Evolutionary conservation across 495 filamentous ascomycete species (phyloP).

Genomic region (Bacidia rubella): DNA sequence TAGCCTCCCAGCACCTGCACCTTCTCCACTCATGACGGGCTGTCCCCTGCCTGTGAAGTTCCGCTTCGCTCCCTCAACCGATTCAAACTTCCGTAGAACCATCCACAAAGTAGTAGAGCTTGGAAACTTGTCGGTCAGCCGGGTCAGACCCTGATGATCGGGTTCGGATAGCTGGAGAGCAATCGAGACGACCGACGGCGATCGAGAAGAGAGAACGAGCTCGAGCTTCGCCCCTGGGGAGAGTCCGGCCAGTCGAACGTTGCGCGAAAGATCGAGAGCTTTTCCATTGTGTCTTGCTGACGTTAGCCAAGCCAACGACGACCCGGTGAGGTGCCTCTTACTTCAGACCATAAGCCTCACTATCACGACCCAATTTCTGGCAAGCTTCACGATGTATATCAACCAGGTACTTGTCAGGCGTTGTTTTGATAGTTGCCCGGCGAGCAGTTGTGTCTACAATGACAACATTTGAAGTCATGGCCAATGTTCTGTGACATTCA

Average conservation of each 20-base stretch:
- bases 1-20: conserved; percentile 54
- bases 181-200: conserved; percentile 69
- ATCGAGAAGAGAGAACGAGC: conserved; percentile 70
- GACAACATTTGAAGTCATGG: conserved; percentile 83
- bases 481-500: conserved; percentile 13
- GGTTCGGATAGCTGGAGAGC: conserved; percentile 65
- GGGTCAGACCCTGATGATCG: conserved; percentile 43
- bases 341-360: conserved; percentile 73
- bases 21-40: conserved; percentile 39
- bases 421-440: conserved; percentile 67
- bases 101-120: conserved; percentile 78
- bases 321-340: conserved; percentile 26
- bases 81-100: conserved; percentile 78
- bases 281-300: conserved; percentile 59
- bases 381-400: conserved; percentile 83
- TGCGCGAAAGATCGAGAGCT: conserved; percentile 66
- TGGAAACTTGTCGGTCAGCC: conserved; percentile 65
- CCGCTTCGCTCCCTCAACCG: conserved; percentile 36
- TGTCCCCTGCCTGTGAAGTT: conserved; percentile 74
- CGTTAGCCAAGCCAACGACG: background rate
- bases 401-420: conserved; percentile 60
- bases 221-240: conserved; percentile 80
- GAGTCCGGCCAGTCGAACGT: conserved; percentile 77
- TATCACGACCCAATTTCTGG: conserved; percentile 53
- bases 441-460: conserved; percentile 67